Percentiles rank a stretch among this genome's conserved stretches.
Evolutionary conservation across 805 yeast genomes (phyloP).

Genomic region (Schwanniomyces occidentalis): DNA sequence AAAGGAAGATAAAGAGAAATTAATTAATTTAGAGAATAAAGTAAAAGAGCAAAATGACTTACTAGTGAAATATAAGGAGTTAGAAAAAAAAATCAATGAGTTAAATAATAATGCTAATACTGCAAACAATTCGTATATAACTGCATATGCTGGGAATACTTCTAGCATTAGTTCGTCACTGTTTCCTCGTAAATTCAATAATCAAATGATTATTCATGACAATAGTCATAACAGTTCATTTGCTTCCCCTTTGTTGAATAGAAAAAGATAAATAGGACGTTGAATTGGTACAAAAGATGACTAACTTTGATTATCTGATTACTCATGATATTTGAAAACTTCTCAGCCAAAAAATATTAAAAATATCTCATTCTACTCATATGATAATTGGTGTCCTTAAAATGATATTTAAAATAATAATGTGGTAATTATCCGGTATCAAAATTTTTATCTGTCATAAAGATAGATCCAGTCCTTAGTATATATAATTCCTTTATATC

Average conservation of each 20-base stretch:
- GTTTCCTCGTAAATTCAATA: not conserved
- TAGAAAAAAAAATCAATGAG: conserved; percentile 1
- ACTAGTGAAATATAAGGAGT: conserved; percentile 2
- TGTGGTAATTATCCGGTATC: too few species aligned
- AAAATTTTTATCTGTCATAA: too few species aligned
- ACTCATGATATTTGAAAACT: too few species aligned
- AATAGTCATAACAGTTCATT: conserved; percentile 4
- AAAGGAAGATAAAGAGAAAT: conserved; percentile 5
- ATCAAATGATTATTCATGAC: conserved; percentile 2
- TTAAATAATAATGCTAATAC: not conserved
- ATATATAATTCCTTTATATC: too few species aligned
- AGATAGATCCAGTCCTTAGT: too few species aligned
- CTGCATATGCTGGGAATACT: conserved; percentile 2
- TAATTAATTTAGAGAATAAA: conserved; percentile 13
- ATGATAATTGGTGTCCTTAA: too few species aligned
- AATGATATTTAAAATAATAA: too few species aligned
- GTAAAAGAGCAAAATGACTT: conserved; percentile 13
- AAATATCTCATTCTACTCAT: too few species aligned
- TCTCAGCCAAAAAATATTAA: too few species aligned
- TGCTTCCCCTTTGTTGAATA: conserved; percentile 11
- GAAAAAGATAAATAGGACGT: conserved; percentile 4
- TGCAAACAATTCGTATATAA: conserved; percentile 1
- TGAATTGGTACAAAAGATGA: too few species aligned
- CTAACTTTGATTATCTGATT: too few species aligned
- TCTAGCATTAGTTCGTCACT: conserved; percentile 2